A percentile compares a stretch with the other conserved stretches of the same genome.
Evolutionary conservation across 805 yeast species (phyloP).

Genomic region (Pichia sporocuriosa): DNA sequence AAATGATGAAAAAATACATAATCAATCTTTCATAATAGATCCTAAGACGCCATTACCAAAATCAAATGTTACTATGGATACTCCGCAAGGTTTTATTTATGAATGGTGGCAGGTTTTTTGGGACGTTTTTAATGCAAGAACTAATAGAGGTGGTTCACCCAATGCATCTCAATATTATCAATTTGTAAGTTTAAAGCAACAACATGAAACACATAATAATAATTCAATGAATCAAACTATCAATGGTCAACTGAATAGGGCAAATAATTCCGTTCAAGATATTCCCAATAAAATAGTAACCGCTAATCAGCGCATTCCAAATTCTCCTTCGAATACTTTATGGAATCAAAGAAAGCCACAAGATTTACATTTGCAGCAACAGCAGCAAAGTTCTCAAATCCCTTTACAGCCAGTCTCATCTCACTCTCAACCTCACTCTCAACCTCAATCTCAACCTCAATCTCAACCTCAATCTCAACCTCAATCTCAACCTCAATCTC

Average conservation of each 20-base stretch:
- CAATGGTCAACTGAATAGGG: conserved; percentile 16
- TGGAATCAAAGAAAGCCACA: conserved; percentile 8
- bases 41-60: conserved; percentile 36
- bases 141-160: conserved; percentile 54
- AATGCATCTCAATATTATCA: conserved; percentile 69
- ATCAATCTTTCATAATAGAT: conserved; percentile 2
- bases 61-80: conserved; percentile 57
- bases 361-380: background rate
- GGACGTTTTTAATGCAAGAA: conserved; percentile 84
- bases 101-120: conserved; percentile 98
- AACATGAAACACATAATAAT: conserved; percentile 42
- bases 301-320: background rate
- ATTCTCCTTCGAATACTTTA: conserved; percentile 10
- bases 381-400: background rate
- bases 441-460: conserved; percentile 1
- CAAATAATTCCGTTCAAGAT: conserved; percentile 1
- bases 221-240: conserved; percentile 12
- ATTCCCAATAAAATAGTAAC: no score
- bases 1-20: conserved; percentile 20
- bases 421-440: conserved; percentile 13
- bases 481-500: conserved; percentile 9
- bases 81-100: conserved; percentile 78
- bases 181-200: conserved; percentile 50
- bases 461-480: background rate
- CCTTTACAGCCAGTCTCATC: conserved; percentile 14